A percentile compares a stretch with the other conserved stretches of the same genome.
These are phyloP conservation scores for Apiotrichum porosum DNA, from an alignment of 1,284 basidiomycete genomes.

Conservation along the genomic window DNA sequence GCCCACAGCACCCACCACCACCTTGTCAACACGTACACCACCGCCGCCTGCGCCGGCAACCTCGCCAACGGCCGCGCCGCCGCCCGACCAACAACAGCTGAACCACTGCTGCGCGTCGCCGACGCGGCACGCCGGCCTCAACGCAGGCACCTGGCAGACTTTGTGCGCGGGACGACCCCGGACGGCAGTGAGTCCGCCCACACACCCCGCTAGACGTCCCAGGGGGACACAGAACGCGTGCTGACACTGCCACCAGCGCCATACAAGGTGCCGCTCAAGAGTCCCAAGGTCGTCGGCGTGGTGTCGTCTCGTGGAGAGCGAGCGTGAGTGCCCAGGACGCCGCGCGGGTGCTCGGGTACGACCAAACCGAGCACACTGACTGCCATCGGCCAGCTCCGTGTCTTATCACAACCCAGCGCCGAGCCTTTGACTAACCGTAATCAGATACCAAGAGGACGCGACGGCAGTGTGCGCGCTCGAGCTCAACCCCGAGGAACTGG, in stretches of 20 bases:
- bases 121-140: no score
- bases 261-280: slow-evolving; percentile 43
- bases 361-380: no score
- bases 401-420: no score
- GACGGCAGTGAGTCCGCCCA: slow-evolving; percentile 11
- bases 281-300: slow-evolving; percentile 59
- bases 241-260: slow-evolving; percentile 22
- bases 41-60: background rate
- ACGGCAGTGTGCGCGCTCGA: slow-evolving; percentile 68
- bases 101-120: no score
- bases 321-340: no score
- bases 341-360: no score
- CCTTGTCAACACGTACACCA: background rate
- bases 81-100: no score
- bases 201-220: background rate
- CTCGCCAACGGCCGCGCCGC: no score
- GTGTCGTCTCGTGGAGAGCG: slow-evolving; percentile 70
- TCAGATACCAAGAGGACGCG: slow-evolving; percentile 77
- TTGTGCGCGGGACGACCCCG: slow-evolving; percentile 31
- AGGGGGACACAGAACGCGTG: background rate
- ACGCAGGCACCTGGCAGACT: no score
- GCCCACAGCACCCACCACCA: no score
- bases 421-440: no score
- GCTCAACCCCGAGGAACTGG: slow-evolving; percentile 67
- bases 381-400: no score